Conservation (phyloP, 192 early-diverging fungal genomes). For the Linnemannia schmuckeri region DNA sequence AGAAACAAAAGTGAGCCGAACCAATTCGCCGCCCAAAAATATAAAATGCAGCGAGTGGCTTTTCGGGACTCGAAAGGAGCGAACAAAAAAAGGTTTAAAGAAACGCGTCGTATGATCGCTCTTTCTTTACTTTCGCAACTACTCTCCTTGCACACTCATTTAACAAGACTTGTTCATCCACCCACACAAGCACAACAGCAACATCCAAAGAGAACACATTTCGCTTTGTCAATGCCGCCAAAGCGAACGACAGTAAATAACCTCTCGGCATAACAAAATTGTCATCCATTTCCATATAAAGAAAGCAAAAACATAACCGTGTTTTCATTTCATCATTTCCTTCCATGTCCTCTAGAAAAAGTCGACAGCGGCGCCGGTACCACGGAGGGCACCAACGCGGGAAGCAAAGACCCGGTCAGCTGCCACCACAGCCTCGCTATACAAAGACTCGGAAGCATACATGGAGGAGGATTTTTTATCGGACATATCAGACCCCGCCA, state of each 20-base stretch:
- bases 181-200: not conserved
- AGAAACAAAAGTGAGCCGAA: not conserved
- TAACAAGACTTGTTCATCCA: not conserved
- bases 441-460: conserved; percentile 39
- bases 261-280: too few species aligned
- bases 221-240: conserved; percentile 29
- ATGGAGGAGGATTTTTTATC: not conserved
- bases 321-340: not conserved
- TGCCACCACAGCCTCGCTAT: conserved; percentile 45
- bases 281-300: not conserved
- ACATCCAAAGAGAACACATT: not conserved
- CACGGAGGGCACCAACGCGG: conserved; percentile 26
- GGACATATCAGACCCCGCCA: conserved; percentile 29
- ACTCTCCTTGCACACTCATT: not conserved
- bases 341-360: conserved; percentile 4
- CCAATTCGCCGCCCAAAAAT: too few species aligned
- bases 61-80: not conserved
- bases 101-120: not conserved
- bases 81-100: not conserved
- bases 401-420: conserved; percentile 42
- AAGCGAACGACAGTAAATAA: conserved; percentile 31
- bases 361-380: conserved; percentile 7
- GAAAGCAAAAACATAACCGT: not conserved
- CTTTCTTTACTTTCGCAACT: not conserved
- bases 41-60: conserved; percentile 26